These are phyloP conservation scores for Arabidopsis suecica DNA, from an alignment of 345 rosid genomes.

Conservation along the genomic window DNA sequence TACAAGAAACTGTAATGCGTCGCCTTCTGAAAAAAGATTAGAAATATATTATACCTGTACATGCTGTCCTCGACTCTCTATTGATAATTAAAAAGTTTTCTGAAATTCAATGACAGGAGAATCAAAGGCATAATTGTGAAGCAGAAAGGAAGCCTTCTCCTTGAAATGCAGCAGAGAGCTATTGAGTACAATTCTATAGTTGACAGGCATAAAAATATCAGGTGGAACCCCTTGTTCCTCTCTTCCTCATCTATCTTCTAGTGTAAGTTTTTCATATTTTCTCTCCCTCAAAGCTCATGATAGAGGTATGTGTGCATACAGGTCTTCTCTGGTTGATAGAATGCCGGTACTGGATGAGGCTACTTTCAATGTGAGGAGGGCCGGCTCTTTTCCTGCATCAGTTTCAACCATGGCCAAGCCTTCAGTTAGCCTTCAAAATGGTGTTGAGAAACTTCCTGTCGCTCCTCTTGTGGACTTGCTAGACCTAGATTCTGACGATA, in stretches of 20 bases:
- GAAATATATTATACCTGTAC: slow-evolving; percentile 7
- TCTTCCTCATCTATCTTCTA: slow-evolving; percentile 25
- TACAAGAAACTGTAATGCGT: slow-evolving; percentile 4
- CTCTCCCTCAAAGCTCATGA: slow-evolving; percentile 26
- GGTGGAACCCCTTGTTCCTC: slow-evolving; percentile 47
- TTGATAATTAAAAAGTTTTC: slow-evolving; percentile 21
- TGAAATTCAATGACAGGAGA: slow-evolving; percentile 63
- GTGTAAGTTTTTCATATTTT: slow-evolving; percentile 12
- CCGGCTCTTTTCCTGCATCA: slow-evolving; percentile 74
- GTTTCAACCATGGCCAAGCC: slow-evolving; percentile 65
- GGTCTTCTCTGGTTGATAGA: slow-evolving; percentile 91
- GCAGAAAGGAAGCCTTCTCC: slow-evolving; percentile 87
- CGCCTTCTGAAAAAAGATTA: slow-evolving; percentile 9
- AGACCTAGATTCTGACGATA: slow-evolving; percentile 83
- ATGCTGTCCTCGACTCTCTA: slow-evolving; percentile 22
- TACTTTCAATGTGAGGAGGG: slow-evolving; percentile 86
- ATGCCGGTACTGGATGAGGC: slow-evolving; percentile 99
- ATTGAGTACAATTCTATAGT: slow-evolving; percentile 87
- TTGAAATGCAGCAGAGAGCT: slow-evolving; percentile 99
- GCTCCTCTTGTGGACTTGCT: slow-evolving; percentile 88
- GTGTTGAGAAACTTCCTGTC: slow-evolving; percentile 70
- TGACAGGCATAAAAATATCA: slow-evolving; percentile 83
- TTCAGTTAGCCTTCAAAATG: slow-evolving; percentile 85
- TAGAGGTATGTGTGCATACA: slow-evolving; percentile 52
- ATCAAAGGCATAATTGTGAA: slow-evolving; percentile 68